Evolutionary conservation across 768 basidiomycete genomes (phyloP), one percentile per base, ranked within the genome.

Genomic region (Podaxis sp.): DNA sequence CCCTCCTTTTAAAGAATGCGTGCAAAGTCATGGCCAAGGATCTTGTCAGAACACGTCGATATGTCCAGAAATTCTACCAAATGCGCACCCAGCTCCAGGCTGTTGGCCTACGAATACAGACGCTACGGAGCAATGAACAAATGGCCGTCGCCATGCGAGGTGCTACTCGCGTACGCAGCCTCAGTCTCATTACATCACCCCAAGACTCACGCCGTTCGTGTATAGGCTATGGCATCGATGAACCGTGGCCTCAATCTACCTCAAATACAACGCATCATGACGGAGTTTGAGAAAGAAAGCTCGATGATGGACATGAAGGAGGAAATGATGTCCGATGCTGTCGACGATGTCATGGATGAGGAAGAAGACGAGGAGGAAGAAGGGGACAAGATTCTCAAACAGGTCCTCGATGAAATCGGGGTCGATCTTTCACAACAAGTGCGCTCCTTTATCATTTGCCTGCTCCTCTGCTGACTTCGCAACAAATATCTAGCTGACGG

Each of bases 271-370:
- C 86, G 87, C 58, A 99, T 99, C 72, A 96, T 99, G 93, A 93
- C 88, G 69, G 96, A 99, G 52, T 99, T 99, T 70, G 97, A 99
- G 80, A 90, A 87, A 70, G 97, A 99, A 77, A 96, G 91, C 68
- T 87, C 94, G 4, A 94, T 89, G 77, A 99, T 99, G 97, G 97
- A 99, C 76, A 99, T 99, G 97, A 99, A 98, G 75, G 97, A 98
- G 77, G 96, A 97, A 74, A 98, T 99, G 93, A 99, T 98, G 97
- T 93, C 92, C 22, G 97, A 99, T 64, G 91, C 95, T 13, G 92
- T 99, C 15, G 97, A 99, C 75, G 96, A 98, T 69, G 96, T 91
- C 54, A 96, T 98, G 90, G 93, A 96, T 66, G 89, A 91, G 36
- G 95, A 95, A 77, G 96, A 96, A 69, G 96, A 96, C 56, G 96